Conservation (phyloP, 2,329 filamentous ascomycete species). For the Neofusicoccum sp. region DNA sequence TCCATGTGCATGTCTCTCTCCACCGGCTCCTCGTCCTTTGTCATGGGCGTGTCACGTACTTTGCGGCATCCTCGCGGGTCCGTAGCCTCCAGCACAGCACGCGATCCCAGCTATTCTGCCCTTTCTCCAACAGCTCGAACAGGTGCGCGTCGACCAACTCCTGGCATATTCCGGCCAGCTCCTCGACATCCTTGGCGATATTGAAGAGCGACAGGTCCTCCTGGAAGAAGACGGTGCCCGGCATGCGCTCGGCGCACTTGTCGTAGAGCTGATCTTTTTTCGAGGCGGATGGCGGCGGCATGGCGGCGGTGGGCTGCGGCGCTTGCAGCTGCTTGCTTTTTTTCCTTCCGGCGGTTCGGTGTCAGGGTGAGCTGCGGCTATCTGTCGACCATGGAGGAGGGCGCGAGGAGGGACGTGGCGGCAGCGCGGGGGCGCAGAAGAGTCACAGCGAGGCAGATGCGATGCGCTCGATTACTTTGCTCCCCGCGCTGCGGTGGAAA, state of each 20-base stretch:
- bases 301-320: not conserved
- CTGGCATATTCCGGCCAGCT: constrained; percentile 33
- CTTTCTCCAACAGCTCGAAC: constrained; percentile 35
- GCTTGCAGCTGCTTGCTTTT: not conserved
- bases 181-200: constrained; percentile 33
- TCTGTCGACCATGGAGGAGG: constrained; percentile 16
- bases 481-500: constrained; percentile 12
- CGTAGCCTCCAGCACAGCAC: constrained; percentile 39
- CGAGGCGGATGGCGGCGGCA: not conserved
- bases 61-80: constrained; percentile 35
- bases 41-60: constrained; percentile 25
- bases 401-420: not conserved
- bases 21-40: not conserved
- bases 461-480: constrained; percentile 1
- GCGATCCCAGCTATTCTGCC: constrained; percentile 29
- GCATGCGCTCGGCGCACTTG: constrained; percentile 34
- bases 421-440: not conserved
- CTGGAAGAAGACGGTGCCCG: constrained; percentile 40
- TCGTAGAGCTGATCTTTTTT: constrained; percentile 37
- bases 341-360: not conserved
- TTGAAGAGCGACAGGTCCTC: constrained; percentile 37
- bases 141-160: constrained; percentile 35
- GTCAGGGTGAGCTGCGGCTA: not conserved
- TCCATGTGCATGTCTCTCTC: too few species aligned
- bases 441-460: constrained; percentile 10